Evolutionary conservation across 78 protist species (phyloP).

Genomic region (Dictyostelium brefeldianum): DNA sequence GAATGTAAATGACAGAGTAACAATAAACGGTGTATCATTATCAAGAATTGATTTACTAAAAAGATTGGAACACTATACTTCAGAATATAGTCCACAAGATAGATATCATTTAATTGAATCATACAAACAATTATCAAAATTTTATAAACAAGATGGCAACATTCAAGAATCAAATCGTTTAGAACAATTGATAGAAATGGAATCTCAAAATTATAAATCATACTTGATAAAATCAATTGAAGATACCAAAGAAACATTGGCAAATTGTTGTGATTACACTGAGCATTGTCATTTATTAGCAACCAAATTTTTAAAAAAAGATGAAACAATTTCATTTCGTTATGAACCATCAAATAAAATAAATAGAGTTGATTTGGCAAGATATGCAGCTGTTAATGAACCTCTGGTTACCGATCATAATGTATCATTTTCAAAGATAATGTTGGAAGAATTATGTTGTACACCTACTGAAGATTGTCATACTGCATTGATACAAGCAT

Average conservation of each 20-base stretch:
- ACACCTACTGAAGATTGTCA: not conserved
- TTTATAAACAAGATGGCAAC: not conserved
- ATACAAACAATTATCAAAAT: too few species aligned
- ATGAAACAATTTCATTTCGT: not conserved
- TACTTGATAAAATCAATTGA: not conserved
- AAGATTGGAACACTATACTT: too few species aligned
- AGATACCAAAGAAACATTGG: too few species aligned
- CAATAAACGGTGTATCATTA: not conserved
- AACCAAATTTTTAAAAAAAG: too few species aligned
- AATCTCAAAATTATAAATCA: not conserved
- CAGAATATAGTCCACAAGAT: not conserved
- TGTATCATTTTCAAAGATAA: not conserved
- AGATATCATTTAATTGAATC: too few species aligned
- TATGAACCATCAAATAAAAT: not conserved
- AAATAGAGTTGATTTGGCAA: not conserved
- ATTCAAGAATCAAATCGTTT: not conserved
- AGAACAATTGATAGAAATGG: not conserved
- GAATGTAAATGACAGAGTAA: not conserved
- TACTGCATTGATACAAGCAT: not conserved
- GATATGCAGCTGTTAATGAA: not conserved
- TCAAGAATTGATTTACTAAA: not conserved
- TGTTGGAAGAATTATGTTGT: not conserved
- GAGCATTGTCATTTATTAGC: not conserved
- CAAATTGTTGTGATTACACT: too few species aligned
- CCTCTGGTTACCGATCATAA: too few species aligned